These are phyloP conservation scores for Solioccasus polychromus DNA, from an alignment of 768 basidiomycete genomes.

Conservation along the genomic window DNA sequence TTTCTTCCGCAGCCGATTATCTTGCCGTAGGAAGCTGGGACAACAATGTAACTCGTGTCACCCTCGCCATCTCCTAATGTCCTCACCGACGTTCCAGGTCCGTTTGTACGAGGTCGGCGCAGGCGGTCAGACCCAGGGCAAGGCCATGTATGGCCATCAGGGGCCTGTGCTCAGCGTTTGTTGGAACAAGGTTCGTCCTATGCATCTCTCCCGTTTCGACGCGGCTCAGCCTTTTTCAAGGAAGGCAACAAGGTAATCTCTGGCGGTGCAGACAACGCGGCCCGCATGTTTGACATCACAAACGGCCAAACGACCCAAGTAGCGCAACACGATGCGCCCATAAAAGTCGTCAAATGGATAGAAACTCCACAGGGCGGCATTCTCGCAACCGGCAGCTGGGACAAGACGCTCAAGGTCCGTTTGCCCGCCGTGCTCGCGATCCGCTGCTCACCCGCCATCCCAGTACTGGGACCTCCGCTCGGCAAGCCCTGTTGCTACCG, in stretches of 20 bases:
- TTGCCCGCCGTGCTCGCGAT: neutral
- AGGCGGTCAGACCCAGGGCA: slow-evolving; percentile 78
- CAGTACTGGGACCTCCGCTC: slow-evolving; percentile 93
- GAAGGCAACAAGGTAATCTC: slow-evolving; percentile 90
- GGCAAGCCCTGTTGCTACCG: slow-evolving; percentile 69
- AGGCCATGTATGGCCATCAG: slow-evolving; percentile 88
- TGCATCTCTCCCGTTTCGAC: slow-evolving; percentile 1
- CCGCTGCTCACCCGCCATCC: neutral
- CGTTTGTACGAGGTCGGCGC: slow-evolving; percentile 88
- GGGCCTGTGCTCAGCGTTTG: slow-evolving; percentile 85
- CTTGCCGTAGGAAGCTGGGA: slow-evolving; percentile 95
- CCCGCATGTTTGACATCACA: slow-evolving; percentile 86
- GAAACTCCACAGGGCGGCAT: slow-evolving; percentile 73
- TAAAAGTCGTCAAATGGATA: slow-evolving; percentile 80
- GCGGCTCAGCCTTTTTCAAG: slow-evolving; percentile 36
- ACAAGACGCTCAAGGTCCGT: slow-evolving; percentile 88
- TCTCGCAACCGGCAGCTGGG: slow-evolving; percentile 94
- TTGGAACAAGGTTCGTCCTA: slow-evolving; percentile 75
- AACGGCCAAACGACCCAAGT: slow-evolving; percentile 82
- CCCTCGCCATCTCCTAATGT: neutral
- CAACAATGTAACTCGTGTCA: slow-evolving; percentile 59
- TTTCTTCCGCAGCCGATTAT: slow-evolving; percentile 83
- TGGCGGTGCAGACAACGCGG: slow-evolving; percentile 93
- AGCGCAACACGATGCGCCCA: slow-evolving; percentile 87
- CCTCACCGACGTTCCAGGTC: slow-evolving; percentile 50